Conservation (phyloP, 805 yeast species). For the Grigorovia yakushimaensis region DNA sequence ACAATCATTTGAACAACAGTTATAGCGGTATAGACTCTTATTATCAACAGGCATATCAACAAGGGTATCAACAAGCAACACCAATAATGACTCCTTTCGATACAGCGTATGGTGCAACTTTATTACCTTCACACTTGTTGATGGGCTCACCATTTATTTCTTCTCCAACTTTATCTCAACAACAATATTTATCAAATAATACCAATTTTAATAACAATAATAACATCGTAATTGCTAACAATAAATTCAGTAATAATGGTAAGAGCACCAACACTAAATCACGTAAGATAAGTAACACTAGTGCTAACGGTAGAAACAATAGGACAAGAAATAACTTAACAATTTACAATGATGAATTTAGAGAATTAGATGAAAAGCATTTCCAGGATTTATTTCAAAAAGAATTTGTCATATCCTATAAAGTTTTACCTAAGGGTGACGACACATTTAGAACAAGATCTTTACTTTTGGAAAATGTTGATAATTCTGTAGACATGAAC, state of each 20-base stretch:
- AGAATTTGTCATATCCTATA: slow-evolving; percentile 18
- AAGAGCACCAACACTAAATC: background rate
- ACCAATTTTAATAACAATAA: background rate
- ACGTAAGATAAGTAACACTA: background rate
- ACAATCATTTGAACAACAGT: no score
- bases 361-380: background rate
- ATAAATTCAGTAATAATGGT: background rate
- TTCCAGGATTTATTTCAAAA: slow-evolving; percentile 7
- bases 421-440: slow-evolving; percentile 23
- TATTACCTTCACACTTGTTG: slow-evolving; percentile 54
- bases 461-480: slow-evolving; percentile 21
- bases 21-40: background rate
- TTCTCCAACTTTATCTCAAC: slow-evolving; percentile 26
- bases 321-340: background rate
- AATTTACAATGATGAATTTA: background rate
- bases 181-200: slow-evolving; percentile 1
- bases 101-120: slow-evolving; percentile 46
- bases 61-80: slow-evolving; percentile 2
- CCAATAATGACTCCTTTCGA: slow-evolving; percentile 50
- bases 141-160: slow-evolving; percentile 49
- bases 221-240: background rate
- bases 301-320: background rate
- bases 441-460: slow-evolving; percentile 28
- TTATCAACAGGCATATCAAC: slow-evolving; percentile 2
- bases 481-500: slow-evolving; percentile 14